These are phyloP conservation scores for Penicillium antarcticum DNA, from an alignment of 495 filamentous ascomycete genomes.

Conservation along the genomic window DNA sequence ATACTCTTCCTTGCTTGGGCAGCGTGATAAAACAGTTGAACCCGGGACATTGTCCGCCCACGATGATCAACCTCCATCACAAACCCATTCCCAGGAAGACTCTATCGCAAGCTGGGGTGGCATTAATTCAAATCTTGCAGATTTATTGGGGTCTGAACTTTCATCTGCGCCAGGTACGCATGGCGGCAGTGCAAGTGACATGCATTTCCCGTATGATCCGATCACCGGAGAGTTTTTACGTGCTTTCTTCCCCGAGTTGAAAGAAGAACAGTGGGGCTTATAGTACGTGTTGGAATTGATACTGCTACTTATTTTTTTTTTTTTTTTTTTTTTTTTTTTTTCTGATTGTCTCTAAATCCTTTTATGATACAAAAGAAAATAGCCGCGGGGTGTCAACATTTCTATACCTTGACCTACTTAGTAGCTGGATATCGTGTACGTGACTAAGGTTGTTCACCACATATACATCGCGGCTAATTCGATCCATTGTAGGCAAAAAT, in stretches of 20 bases:
- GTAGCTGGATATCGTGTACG: too few relatives aligned
- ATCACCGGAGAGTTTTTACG: conserved; percentile 42
- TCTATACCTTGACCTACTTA: too few relatives aligned
- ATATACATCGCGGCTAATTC: too few relatives aligned
- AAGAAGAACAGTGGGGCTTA: neutral
- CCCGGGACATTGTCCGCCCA: neutral
- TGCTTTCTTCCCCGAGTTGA: conserved; percentile 37
- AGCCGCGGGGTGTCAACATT: too few relatives aligned
- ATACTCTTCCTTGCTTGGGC: neutral
- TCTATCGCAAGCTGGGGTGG: neutral
- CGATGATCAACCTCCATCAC: neutral
- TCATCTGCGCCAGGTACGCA: neutral
- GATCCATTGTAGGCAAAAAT: too few relatives aligned
- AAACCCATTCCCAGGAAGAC: neutral
- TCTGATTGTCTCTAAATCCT: too few relatives aligned
- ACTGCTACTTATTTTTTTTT: too few relatives aligned
- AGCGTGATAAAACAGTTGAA: too few relatives aligned
- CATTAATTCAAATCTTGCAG: conserved; percentile 3
- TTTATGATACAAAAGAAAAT: too few relatives aligned
- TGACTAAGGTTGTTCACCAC: too few relatives aligned
- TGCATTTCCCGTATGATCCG: conserved; percentile 42
- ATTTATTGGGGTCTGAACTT: neutral
- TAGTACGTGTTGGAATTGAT: too few relatives aligned
- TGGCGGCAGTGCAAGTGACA: conserved; percentile 12
- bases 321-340: too few relatives aligned